Conservation (phyloP, 805 yeast genomes). For the Kodamaea nitidulidarum region DNA sequence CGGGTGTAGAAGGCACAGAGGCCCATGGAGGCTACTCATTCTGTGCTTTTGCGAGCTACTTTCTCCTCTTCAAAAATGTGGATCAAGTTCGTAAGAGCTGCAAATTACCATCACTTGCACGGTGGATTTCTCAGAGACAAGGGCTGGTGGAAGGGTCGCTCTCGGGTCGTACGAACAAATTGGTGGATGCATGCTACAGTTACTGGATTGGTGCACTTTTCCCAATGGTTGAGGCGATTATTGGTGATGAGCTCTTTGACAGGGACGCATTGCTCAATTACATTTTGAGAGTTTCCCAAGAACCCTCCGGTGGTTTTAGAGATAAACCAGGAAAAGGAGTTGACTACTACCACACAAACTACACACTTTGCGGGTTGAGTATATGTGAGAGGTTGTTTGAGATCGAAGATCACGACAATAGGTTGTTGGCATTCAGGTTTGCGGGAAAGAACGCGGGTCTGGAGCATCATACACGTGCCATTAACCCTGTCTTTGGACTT, state of each 20-base stretch:
- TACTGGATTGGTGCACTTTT: constrained; percentile 89
- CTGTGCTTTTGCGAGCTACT: constrained; percentile 71
- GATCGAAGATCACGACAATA: constrained; percentile 6
- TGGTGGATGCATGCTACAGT: constrained; percentile 94
- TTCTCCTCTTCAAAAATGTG: constrained; percentile 42
- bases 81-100: constrained; percentile 16
- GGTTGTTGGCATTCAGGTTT: constrained; percentile 1
- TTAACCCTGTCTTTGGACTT: constrained; percentile 29
- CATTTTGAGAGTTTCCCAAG: constrained; percentile 74
- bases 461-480: constrained; percentile 9
- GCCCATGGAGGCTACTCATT: constrained; percentile 98
- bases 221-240: constrained; percentile 57
- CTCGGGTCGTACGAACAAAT: constrained; percentile 84
- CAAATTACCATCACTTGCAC: constrained; percentile 46
- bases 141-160: constrained; percentile 76
- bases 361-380: constrained; percentile 73
- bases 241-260: constrained; percentile 35
- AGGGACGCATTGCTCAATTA: constrained; percentile 61
- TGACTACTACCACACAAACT: constrained; percentile 90
- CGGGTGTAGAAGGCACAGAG: constrained; percentile 72
- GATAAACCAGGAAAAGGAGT: constrained; percentile 83
- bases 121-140: constrained; percentile 76
- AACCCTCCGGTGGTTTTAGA: constrained; percentile 63
- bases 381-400: constrained; percentile 45
- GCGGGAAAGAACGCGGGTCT: constrained; percentile 1